Percentiles rank a stretch among this genome's conserved stretches.
Conservation (phyloP, 2,329 filamentous ascomycete species). For the Paecilomyces dactylethromorphus region DNA sequence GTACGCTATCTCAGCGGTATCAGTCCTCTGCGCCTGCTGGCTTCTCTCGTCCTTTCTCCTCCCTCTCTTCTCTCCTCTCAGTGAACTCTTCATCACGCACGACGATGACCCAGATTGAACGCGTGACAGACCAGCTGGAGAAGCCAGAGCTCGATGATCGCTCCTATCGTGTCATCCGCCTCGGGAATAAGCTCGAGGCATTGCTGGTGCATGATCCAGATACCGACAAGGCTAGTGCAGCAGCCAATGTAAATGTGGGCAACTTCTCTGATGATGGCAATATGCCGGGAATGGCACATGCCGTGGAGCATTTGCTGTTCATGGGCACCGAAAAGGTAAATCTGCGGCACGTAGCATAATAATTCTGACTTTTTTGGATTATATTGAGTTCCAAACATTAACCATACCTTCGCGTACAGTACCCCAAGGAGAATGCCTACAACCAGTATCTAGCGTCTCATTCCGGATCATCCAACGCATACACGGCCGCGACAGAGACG, state of each 20-base stretch:
- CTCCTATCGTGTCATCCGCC: conserved; percentile 75
- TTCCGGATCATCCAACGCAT: conserved; percentile 90
- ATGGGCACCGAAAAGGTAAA: conserved; percentile 93
- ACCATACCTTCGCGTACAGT: conserved; percentile 41
- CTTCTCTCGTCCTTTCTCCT: conserved; percentile 3
- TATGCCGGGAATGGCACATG: conserved; percentile 93
- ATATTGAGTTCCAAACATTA: not conserved
- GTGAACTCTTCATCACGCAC: conserved; percentile 10
- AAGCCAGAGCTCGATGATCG: conserved; percentile 81
- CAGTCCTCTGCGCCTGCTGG: conserved; percentile 3
- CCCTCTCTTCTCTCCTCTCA: conserved; percentile 8
- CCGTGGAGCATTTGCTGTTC: conserved; percentile 91
- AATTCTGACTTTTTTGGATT: no score
- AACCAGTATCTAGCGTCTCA: conserved; percentile 85
- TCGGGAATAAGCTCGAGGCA: conserved; percentile 83
- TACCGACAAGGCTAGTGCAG: conserved; percentile 93
- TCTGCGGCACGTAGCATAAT: not conserved
- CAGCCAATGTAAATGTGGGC: conserved; percentile 91
- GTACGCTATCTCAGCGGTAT: conserved; percentile 7
- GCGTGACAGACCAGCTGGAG: conserved; percentile 66
- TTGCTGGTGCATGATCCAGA: conserved; percentile 88
- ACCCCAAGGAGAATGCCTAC: conserved; percentile 92
- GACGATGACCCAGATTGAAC: conserved; percentile 30
- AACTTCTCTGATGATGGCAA: conserved; percentile 88
- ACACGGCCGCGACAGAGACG: conserved; percentile 86